phyloP scores from a whole-genome alignment of 2,329 filamentous ascomycete genomes.

The Alternaria rosae region DNA sequence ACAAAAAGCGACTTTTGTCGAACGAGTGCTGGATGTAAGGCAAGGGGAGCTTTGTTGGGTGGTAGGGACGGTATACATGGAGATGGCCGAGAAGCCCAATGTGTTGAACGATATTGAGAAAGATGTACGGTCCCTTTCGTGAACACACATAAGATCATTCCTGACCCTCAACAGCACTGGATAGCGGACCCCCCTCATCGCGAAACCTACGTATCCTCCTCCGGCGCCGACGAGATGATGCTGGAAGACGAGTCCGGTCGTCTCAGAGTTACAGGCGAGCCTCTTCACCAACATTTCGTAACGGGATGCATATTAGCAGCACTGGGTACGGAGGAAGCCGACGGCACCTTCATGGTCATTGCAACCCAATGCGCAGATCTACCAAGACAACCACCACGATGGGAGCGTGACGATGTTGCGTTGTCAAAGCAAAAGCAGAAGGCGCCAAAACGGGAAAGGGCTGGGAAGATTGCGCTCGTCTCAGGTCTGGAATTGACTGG shows the following conservation, averaged over 20 bases:
- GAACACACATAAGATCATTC: neutral
- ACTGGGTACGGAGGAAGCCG: slow-evolving; percentile 89
- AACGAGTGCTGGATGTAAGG: slow-evolving; percentile 91
- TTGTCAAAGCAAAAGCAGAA: slow-evolving; percentile 45
- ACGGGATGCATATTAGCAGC: slow-evolving; percentile 95
- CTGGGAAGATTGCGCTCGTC: slow-evolving; percentile 82
- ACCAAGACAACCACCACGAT: slow-evolving; percentile 80
- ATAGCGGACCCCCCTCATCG: slow-evolving; percentile 80
- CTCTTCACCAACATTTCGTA: slow-evolving; percentile 75
- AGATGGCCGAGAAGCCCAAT: slow-evolving; percentile 94
- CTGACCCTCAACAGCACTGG: slow-evolving; percentile 70
- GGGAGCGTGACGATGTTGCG: slow-evolving; percentile 69
- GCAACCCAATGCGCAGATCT: slow-evolving; percentile 90
- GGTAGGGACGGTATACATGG: slow-evolving; percentile 93
- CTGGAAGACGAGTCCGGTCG: slow-evolving; percentile 96
- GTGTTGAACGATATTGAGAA: slow-evolving; percentile 94
- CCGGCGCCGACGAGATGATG: slow-evolving; percentile 75
- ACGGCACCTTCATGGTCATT: slow-evolving; percentile 91
- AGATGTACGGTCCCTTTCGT: slow-evolving; percentile 65
- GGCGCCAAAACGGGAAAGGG: slow-evolving; percentile 53
- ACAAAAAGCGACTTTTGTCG: slow-evolving; percentile 76
- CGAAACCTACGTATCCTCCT: slow-evolving; percentile 75
- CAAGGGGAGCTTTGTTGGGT: slow-evolving; percentile 98
- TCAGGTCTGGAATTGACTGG: slow-evolving; percentile 88
- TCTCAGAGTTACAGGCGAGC: slow-evolving; percentile 76